Base-by-base conservation (phyloP, 768 basidiomycete genomes). In the Russula emetica region DNA sequence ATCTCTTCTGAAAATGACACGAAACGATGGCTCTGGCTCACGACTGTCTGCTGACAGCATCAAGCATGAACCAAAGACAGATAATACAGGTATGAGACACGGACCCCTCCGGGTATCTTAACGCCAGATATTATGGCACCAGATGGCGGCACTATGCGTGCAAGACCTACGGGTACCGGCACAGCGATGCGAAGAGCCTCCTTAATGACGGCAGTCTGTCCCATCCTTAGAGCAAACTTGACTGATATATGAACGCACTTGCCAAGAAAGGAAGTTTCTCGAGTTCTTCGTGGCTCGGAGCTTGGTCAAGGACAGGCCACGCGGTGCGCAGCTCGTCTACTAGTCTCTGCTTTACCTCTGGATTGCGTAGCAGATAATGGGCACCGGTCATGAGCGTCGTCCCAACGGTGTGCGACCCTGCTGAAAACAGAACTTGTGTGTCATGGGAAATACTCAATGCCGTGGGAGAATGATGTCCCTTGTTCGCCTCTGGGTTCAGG, bases 21-120 rank as follows among this genome's bases (percentile, higher is more conserved):
- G 14, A 69, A 69, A 5, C 59, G 45, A 9, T 22, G 45, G 24
- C 63, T 64, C 30, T 64, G 63, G 59, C 63, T 56, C 38, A 64
- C 63, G 9, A 64, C 50, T 6, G 54, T 38, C 63, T 64, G 49
- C 20, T 14, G 1, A 26, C 3, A 26, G 1, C 1, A 24, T 56
- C 38, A 56, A 16, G 13, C 5, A 49, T 26, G 40, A 28, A n/a
- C 28, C 13, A 9, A 28, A 22, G 9, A 26, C n/a, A 50, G 34
- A 6, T 5, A 28, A 22, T 5, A 26, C n/a, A 50, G 34, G 10
- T 5, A 11, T 36, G 59, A 44, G 55, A 64, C 20, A 62, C 44
- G 20, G 13, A 64, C 63, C 24, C 63, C 60, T 20, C 54, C 60
- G 7, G 63, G 63, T 9, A 64, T 62, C 13, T 5, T 34, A 14